Evolutionary conservation across 345 rosid species (phyloP).

Genomic region (Gossypioides kirkii): DNA sequence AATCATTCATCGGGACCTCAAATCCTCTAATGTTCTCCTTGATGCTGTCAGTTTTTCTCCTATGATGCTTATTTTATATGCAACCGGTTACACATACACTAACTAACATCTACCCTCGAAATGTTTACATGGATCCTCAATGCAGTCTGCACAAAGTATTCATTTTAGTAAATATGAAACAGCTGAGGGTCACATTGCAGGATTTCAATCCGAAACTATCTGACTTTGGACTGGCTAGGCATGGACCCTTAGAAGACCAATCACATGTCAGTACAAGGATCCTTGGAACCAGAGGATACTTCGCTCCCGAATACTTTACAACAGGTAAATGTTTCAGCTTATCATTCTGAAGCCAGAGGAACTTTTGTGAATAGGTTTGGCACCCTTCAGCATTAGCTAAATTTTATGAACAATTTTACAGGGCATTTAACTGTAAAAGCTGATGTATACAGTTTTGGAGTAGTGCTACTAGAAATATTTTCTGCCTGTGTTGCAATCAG

Average conservation of each 20-base stretch:
- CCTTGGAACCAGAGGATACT: conserved; percentile 44
- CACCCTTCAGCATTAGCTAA: neutral
- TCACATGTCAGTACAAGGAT: conserved; percentile 24
- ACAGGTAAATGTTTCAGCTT: conserved; percentile 27
- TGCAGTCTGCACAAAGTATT: neutral
- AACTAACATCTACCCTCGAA: neutral
- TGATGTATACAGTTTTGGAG: conserved; percentile 36
- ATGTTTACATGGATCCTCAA: neutral
- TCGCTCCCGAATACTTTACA: conserved; percentile 43
- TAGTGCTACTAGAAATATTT: conserved; percentile 33
- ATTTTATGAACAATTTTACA: conserved; percentile 1
- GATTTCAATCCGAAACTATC: conserved; percentile 43
- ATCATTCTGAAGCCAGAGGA: neutral
- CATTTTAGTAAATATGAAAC: neutral
- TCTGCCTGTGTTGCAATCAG: conserved; percentile 24
- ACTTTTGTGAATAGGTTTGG: neutral
- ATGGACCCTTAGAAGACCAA: conserved; percentile 37
- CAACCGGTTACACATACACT: neutral
- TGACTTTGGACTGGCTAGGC: conserved; percentile 49
- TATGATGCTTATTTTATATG: neutral
- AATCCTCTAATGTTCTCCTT: conserved; percentile 40
- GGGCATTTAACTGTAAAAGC: conserved; percentile 25
- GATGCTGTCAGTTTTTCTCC: conserved; percentile 26
- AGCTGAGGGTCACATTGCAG: conserved; percentile 24
- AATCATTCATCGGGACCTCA: conserved; percentile 47